Evolutionary conservation across 306 rosid species (phyloP).

Genomic region (Luffa aegyptiaca): DNA sequence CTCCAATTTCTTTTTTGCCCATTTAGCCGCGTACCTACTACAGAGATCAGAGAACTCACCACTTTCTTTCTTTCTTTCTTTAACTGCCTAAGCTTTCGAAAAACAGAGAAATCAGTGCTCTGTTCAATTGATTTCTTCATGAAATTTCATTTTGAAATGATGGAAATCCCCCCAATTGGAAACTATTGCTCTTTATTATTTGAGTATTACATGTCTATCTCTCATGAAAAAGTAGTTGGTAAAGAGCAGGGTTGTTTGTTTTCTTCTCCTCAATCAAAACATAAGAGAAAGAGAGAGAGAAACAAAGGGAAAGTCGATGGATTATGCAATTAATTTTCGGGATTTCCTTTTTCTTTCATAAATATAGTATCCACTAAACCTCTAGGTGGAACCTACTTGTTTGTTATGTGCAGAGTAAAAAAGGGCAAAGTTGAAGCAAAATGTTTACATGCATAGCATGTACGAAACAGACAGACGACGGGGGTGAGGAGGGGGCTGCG

Average conservation of each 20-base stretch:
- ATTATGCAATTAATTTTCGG: not conserved
- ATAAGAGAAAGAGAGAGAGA: not conserved
- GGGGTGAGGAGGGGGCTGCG: constrained; percentile 39
- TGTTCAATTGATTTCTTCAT: not conserved
- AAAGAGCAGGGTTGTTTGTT: not conserved
- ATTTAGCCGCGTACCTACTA: not conserved
- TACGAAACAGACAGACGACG: constrained; percentile 51
- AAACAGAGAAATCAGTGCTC: not conserved
- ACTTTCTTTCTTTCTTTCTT: not conserved
- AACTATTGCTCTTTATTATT: not conserved
- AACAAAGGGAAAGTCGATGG: not conserved
- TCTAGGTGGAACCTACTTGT: constrained; percentile 8
- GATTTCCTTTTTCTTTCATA: not conserved
- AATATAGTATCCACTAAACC: not conserved
- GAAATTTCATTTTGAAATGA: not conserved
- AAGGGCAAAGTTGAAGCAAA: constrained; percentile 10
- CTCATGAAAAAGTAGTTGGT: not conserved
- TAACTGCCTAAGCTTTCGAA: not conserved
- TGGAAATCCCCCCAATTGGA: not conserved
- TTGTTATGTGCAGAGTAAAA: constrained; percentile 25
- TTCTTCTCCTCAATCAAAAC: not conserved
- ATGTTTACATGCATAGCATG: constrained; percentile 96
- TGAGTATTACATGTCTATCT: not conserved
- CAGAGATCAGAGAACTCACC: not conserved
- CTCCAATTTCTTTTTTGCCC: not conserved